Base-by-base conservation (phyloP, 495 filamentous ascomycete species). In the Penicillium subrubescens region DNA sequence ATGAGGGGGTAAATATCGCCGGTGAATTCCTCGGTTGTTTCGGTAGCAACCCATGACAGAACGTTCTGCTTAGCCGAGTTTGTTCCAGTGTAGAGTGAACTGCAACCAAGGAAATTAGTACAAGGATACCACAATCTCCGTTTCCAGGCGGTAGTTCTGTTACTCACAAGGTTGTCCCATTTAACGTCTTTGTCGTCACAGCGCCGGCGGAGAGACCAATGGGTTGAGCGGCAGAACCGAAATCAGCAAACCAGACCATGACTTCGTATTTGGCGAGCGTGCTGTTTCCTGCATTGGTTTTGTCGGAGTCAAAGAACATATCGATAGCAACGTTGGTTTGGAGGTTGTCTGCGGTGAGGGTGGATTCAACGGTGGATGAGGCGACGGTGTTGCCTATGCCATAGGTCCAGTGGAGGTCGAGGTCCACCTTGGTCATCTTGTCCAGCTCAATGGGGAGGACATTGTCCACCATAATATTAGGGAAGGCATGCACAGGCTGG, bases 291-390 rank as follows among this genome's bases (percentile, higher is more conserved):
- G 79, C 65, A 0, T 59, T 73, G 0, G 39, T 56, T 29, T 64
- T 60, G 50, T 79, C 74, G 25, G 58, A 59, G 57, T 81, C 79
- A 33, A 82, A 71, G 67, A 78, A 82, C 74, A 82, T 78, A 74
- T 82, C 79, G 23, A 82, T 64, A 34, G 76, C 77, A n/a, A 82
- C 79, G 69, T 79, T 81, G 59, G 74, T 63, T 44, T 79, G 73
- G 21, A 79, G 66, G 2, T 54, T 52, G 8, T 65, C 59, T 19
- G 56, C 35, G 14, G 19, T 63, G 11, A 81, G 63, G 14, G 52
- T 50, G 0, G 48, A 10, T 2, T 48, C 21, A 14, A 65, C 63
- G 2, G 76, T 73, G 0, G 66, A 62, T 0, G 39, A 53, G 4
- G 62, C 70, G 23, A 61, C 44, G 2, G 50, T 21, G 57, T 78